A percentile compares a stretch with the other conserved stretches of the same genome.
These are phyloP conservation scores for Musa acuminata DNA, from an alignment of 176 grass and related monocot genomes.

Conservation along the genomic window DNA sequence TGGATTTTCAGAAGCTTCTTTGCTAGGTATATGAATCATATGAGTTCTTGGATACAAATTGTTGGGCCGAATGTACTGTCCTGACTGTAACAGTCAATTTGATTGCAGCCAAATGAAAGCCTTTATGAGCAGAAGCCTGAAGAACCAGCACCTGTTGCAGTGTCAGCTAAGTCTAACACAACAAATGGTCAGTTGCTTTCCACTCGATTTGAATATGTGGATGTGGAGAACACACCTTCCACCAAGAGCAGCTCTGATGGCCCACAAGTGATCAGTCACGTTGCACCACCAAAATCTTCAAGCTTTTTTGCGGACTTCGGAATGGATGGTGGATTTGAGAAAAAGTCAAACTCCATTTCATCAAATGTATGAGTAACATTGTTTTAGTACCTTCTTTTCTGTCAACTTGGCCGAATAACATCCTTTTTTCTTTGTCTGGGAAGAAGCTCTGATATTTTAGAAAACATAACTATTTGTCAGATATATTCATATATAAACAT, in stretches of 20 bases:
- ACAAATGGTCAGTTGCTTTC: conserved; percentile 36
- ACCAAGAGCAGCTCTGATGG: conserved; percentile 35
- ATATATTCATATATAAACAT: not conserved
- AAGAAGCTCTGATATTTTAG: not conserved
- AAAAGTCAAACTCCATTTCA: conserved; percentile 45
- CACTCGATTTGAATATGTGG: conserved; percentile 73
- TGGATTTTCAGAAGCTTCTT: too few relatives aligned
- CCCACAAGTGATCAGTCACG: conserved; percentile 48
- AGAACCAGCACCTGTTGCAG: conserved; percentile 48
- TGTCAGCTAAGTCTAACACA: conserved; percentile 28
- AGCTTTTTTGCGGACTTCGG: conserved; percentile 94
- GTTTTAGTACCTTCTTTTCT: not conserved
- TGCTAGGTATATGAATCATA: too few relatives aligned
- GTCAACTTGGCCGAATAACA: too few relatives aligned
- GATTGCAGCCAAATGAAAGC: conserved; percentile 73
- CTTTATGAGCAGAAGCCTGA: conserved; percentile 96
- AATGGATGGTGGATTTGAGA: conserved; percentile 70
- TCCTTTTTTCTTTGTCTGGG: not conserved
- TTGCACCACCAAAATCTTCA: conserved; percentile 76
- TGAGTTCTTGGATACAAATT: not conserved
- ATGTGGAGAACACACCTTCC: conserved; percentile 37
- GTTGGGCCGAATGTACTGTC: not conserved
- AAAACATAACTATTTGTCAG: not conserved
- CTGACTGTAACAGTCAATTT: conserved; percentile 2
- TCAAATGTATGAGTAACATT: conserved; percentile 67